These are phyloP conservation scores for Aspergillus luchuensis DNA, from an alignment of 2,329 filamentous ascomycete genomes.

Conservation along the genomic window DNA sequence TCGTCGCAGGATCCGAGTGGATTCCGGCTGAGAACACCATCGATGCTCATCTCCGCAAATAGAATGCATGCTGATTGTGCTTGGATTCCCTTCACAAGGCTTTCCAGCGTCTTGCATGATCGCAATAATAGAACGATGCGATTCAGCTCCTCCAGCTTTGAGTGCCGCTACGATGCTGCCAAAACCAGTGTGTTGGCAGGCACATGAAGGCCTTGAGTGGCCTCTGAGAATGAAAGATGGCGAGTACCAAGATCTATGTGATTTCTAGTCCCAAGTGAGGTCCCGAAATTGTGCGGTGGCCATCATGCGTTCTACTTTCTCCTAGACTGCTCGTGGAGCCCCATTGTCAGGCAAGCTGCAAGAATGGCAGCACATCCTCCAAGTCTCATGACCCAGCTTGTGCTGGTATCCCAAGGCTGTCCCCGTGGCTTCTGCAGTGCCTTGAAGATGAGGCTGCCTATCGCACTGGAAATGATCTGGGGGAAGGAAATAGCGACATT, in stretches of 20 bases:
- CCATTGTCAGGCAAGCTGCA: constrained; percentile 1
- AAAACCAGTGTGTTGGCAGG: background rate
- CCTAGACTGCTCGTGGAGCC: background rate
- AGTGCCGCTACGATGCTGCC: background rate
- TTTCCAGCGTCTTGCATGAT: background rate
- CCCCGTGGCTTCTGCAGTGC: constrained; percentile 9
- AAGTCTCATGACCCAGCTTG: constrained; percentile 8
- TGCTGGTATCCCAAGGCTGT: constrained; percentile 10
- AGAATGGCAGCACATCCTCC: constrained; percentile 9
- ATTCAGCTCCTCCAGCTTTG: background rate
- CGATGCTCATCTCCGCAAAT: background rate
- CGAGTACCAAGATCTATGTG: background rate
- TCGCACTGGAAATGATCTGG: constrained; percentile 8
- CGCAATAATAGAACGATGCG: background rate
- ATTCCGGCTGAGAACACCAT: no score
- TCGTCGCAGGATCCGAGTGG: background rate
- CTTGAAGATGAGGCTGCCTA: constrained; percentile 9
- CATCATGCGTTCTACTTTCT: background rate
- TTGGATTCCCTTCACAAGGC: background rate
- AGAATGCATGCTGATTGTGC: background rate
- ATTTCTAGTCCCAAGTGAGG: background rate
- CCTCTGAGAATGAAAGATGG: background rate
- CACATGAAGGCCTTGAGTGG: background rate
- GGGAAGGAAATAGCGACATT: constrained; percentile 11
- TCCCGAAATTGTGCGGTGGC: background rate